Base-by-base conservation (phyloP, 2,329 filamentous ascomycete species). In the Trichophyton schoenleinii region DNA sequence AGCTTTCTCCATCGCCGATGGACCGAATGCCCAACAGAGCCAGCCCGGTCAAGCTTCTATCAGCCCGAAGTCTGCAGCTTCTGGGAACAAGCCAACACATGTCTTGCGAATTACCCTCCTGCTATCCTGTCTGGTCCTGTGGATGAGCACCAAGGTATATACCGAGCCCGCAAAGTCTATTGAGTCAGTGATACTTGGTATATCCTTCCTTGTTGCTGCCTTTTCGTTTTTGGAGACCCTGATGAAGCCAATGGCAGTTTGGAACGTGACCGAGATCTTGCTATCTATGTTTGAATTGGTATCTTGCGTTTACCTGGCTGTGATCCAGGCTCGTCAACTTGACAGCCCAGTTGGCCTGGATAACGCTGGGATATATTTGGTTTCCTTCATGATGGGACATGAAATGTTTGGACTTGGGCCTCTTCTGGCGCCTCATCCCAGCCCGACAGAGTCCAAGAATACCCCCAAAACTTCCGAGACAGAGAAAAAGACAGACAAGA, bases 191-290 rank as follows among this genome's bases (percentile, higher is more conserved):
- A 71, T 74, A n/a, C 60, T 75, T 41, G 73, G 72, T 2, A 72
- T 70, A 53, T 71, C 71, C 36, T 75, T 73, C 60, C 68, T 75
- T 55, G 70, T 75, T 53, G 70, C 73, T 9, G 74, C 73, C 20
- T 75, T 75, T 63, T 71, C 71, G 48, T 67, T 75, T n/a, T 62
- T 75, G 53, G 73, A 74, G 61, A 68, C 65, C 22, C 61, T 74
- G 36, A 75, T 75, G 62, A 66, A 67, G 34, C 74, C 74, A 11
- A 68, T 75, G 41, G 61, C 61, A 7, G 66, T 72, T 31, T 75
- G 73, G 73, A 74, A 71, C 61, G 71, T 70, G 3, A 70, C 71
- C 65, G 73, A 75, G 60, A 72, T 75, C 22, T 64, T 75, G 44
- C 66, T 75, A 15, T 73, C 71, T 44, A 64, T 75, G 44, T 69